Evolutionary conservation across 495 filamentous ascomycete species (phyloP).

Genomic region (Penicillium dipodomyicola): DNA sequence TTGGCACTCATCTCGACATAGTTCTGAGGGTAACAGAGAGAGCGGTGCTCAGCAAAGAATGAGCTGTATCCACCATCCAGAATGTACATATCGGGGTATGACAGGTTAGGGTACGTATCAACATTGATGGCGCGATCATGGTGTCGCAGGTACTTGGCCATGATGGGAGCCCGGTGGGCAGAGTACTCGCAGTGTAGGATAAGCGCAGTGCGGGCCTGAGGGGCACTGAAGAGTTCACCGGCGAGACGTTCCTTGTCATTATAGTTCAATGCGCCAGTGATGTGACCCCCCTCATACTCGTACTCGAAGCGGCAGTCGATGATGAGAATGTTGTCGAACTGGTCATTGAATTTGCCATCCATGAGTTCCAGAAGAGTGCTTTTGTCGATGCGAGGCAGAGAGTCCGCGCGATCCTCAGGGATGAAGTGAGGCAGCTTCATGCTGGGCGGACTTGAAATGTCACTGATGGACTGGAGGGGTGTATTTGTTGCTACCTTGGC

Average conservation of each 20-base stretch:
- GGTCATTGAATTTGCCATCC: slow-evolving; percentile 73
- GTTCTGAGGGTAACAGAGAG: slow-evolving; percentile 84
- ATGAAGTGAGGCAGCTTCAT: slow-evolving; percentile 81
- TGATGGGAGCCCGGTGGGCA: slow-evolving; percentile 92
- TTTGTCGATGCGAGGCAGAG: slow-evolving; percentile 81
- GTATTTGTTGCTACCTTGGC: slow-evolving; percentile 51
- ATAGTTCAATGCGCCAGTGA: slow-evolving; percentile 87
- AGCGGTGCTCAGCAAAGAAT: slow-evolving; percentile 76
- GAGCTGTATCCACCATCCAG: slow-evolving; percentile 93
- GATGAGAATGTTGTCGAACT: slow-evolving; percentile 74
- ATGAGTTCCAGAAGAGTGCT: slow-evolving; percentile 79
- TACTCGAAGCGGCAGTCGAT: slow-evolving; percentile 99
- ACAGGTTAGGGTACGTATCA: slow-evolving; percentile 78
- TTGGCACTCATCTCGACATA: slow-evolving; percentile 95
- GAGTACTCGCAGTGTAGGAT: slow-evolving; percentile 99
- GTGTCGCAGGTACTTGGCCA: slow-evolving; percentile 75
- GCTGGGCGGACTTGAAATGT: slow-evolving; percentile 67
- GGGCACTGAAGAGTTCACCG: slow-evolving; percentile 67
- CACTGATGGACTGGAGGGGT: slow-evolving; percentile 69
- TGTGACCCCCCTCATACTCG: slow-evolving; percentile 96
- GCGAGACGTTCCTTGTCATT: slow-evolving; percentile 91
- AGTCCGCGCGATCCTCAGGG: slow-evolving; percentile 74
- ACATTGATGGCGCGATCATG: slow-evolving; percentile 81
- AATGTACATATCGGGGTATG: slow-evolving; percentile 95
- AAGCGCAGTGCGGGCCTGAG: slow-evolving; percentile 68